Conservation (phyloP, 768 basidiomycete genomes). For the Rhizopogon roseolus region DNA sequence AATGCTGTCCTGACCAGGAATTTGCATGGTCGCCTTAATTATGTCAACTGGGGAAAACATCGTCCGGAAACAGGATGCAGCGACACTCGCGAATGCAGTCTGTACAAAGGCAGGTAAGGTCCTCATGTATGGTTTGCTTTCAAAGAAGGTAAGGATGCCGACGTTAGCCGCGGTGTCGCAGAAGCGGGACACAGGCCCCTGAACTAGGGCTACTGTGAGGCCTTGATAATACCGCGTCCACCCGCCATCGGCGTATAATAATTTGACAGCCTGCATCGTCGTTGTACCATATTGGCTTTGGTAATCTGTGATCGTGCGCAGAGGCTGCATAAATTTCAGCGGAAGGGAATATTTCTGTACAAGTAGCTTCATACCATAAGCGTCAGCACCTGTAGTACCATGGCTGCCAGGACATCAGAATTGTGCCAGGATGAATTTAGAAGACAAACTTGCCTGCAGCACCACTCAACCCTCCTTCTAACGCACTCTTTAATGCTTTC, state of each 20-base stretch:
- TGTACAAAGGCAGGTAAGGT: conserved; percentile 61
- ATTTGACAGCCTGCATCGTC: conserved; percentile 56
- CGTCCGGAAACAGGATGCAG: conserved; percentile 86
- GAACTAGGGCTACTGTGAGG: conserved; percentile 77
- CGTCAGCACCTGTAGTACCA: conserved; percentile 89
- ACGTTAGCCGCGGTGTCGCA: conserved; percentile 95
- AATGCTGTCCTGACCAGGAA: conserved; percentile 72
- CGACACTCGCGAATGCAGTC: conserved; percentile 72
- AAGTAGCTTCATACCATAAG: conserved; percentile 52
- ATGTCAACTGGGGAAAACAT: conserved; percentile 89
- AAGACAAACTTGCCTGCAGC: conserved; percentile 55
- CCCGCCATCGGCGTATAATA: conserved; percentile 75
- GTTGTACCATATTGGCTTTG: conserved; percentile 85
- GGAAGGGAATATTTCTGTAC: no score
- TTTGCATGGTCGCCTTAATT: conserved; percentile 92
- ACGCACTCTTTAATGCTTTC: conserved; percentile 73
- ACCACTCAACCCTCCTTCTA: conserved; percentile 88
- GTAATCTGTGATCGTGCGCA: conserved; percentile 97
- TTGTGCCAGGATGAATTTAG: neutral
- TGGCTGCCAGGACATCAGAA: conserved; percentile 44
- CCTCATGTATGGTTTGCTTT: conserved; percentile 69
- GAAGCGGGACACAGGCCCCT: conserved; percentile 81
- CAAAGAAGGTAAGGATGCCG: conserved; percentile 81
- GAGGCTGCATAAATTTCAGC: conserved; percentile 43
- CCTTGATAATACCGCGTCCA: conserved; percentile 87